Conservation (phyloP, 345 rosid genomes). For the Turnera subulata region DNA sequence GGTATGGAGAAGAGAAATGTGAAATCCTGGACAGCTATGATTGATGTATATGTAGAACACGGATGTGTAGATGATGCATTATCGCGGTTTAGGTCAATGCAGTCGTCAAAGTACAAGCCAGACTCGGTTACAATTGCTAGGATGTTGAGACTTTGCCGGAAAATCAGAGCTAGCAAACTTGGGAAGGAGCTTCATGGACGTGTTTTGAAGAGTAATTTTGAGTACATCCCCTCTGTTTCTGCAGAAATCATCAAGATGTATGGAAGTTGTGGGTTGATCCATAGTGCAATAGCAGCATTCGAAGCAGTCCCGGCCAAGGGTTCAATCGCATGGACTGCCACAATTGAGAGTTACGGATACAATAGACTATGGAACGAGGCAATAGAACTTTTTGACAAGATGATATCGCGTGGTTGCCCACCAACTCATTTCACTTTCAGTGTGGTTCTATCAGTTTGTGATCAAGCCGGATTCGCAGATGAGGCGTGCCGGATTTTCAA, state of each 20-base stretch:
- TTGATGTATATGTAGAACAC: constrained; percentile 46
- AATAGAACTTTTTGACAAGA: constrained; percentile 47
- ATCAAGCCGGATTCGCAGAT: constrained; percentile 59
- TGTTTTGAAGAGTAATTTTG: constrained; percentile 56
- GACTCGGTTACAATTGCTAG: constrained; percentile 70
- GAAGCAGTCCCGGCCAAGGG: constrained; percentile 61
- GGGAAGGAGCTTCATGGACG: constrained; percentile 83
- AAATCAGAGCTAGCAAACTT: constrained; percentile 49
- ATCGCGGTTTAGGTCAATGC: constrained; percentile 54
- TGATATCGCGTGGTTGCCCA: constrained; percentile 52
- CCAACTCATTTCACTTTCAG: constrained; percentile 66
- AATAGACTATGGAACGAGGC: constrained; percentile 45
- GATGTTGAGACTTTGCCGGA: constrained; percentile 49
- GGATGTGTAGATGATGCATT: constrained; percentile 37
- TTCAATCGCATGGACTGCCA: constrained; percentile 72
- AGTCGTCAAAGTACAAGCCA: constrained; percentile 59
- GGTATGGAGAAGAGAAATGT: constrained; percentile 23
- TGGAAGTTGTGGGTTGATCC: constrained; percentile 50
- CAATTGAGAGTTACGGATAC: constrained; percentile 59
- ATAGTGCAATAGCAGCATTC: constrained; percentile 47
- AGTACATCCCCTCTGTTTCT: constrained; percentile 53
- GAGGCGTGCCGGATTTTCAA: constrained; percentile 55
- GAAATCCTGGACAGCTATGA: constrained; percentile 33
- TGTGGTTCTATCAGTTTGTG: constrained; percentile 58
- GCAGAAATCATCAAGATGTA: constrained; percentile 70